phyloP scores from a whole-genome alignment of 2,329 filamentous ascomycete genomes.

The Grosmannia clavigera region DNA sequence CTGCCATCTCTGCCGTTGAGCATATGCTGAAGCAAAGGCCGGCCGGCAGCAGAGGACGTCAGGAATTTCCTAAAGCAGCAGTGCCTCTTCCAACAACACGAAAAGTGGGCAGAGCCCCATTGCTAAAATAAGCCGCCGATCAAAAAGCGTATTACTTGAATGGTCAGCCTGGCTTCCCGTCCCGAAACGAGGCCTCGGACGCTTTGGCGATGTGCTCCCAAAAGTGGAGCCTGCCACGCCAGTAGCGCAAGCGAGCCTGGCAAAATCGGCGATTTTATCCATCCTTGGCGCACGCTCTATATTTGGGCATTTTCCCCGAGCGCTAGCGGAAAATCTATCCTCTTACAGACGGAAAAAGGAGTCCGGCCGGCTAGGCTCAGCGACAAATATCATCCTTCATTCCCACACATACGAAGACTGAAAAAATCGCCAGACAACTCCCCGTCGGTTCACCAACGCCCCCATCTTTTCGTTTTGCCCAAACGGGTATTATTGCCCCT shows the following conservation, averaged over 20 bases:
- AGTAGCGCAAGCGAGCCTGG: background rate
- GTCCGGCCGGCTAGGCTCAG: background rate
- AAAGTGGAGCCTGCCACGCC: background rate
- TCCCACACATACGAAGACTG: background rate
- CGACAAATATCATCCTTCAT: background rate
- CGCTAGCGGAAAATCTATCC: background rate
- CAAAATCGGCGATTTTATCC: background rate
- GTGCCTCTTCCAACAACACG: background rate
- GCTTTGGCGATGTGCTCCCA: background rate
- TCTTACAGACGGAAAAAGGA: background rate
- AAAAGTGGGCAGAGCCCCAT: background rate
- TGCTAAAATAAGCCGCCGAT: background rate
- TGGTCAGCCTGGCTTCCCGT: background rate
- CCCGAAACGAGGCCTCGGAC: background rate
- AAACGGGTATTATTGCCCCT: background rate
- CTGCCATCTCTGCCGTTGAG: background rate
- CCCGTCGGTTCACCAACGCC: background rate
- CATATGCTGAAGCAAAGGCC: background rate
- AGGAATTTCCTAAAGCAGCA: slow-evolving; percentile 6
- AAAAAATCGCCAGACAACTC: background rate
- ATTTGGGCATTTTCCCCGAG: background rate
- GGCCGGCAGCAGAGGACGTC: background rate
- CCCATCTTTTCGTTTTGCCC: background rate
- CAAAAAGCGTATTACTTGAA: background rate
- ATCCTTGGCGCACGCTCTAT: background rate